A percentile compares a stretch with the other conserved stretches of the same genome.
These are phyloP conservation scores for Warburgia ugandensis DNA, from an alignment of 164 flowering plant species.

Conservation along the genomic window DNA sequence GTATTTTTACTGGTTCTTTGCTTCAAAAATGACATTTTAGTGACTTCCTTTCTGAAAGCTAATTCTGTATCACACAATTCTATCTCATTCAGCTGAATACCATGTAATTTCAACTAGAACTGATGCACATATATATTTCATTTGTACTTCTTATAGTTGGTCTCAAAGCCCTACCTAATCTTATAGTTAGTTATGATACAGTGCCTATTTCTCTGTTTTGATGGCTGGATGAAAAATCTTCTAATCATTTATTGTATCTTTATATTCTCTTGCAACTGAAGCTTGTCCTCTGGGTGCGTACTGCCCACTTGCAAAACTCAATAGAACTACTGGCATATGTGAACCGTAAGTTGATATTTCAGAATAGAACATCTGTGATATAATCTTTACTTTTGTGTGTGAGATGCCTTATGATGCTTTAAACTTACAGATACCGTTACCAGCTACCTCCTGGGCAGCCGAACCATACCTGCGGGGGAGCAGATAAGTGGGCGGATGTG, in stretches of 20 bases:
- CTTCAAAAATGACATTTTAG: too few species aligned
- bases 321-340: conserved; percentile 65
- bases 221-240: too few species aligned
- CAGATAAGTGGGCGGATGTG: conserved; percentile 87
- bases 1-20: too few species aligned
- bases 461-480: conserved; percentile 89
- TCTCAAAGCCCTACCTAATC: too few species aligned
- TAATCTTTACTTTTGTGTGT: not conserved
- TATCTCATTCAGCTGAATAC: too few species aligned
- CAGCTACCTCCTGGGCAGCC: conserved; percentile 69
- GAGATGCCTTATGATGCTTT: conserved; percentile 18
- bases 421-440: conserved; percentile 65
- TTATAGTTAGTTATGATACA: too few species aligned
- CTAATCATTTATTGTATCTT: conserved; percentile 1
- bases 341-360: conserved; percentile 75
- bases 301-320: conserved; percentile 75
- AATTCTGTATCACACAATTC: too few species aligned
- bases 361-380: conserved; percentile 1
- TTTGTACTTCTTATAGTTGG: too few species aligned
- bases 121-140: too few species aligned
- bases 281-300: conserved; percentile 94
- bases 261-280: conserved; percentile 22
- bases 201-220: too few species aligned
- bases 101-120: too few species aligned
- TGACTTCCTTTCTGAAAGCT: too few species aligned